phyloP scores from a whole-genome alignment of 768 basidiomycete species.

The Myochromella boudieri region DNA sequence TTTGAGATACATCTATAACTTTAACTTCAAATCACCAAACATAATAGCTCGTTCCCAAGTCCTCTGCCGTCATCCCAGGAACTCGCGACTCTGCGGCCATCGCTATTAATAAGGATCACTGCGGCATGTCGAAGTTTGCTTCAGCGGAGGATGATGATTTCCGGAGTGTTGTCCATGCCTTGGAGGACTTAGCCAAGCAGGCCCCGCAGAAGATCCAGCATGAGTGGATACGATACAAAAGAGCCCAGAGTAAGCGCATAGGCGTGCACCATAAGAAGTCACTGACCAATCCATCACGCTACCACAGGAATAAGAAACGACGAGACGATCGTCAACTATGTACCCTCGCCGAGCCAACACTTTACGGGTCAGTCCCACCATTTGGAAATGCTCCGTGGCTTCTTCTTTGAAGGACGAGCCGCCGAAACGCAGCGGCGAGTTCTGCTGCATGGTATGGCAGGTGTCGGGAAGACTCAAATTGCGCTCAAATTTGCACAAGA shows the following conservation, averaged over 20 bases:
- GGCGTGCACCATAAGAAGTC: not conserved
- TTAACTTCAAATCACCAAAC: too few species aligned
- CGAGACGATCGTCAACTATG: not conserved
- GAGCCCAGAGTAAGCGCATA: not conserved
- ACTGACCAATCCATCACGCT: not conserved
- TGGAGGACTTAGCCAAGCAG: not conserved
- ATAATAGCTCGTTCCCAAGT: not conserved
- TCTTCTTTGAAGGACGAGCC: not conserved
- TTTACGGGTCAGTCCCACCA: not conserved
- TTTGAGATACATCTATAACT: too few species aligned
- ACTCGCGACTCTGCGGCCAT: not conserved
- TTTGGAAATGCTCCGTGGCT: not conserved
- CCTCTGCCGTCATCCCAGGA: not conserved
- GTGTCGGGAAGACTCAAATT: not conserved
- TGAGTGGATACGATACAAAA: not conserved
- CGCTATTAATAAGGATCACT: not conserved
- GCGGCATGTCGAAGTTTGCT: not conserved
- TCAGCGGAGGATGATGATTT: not conserved
- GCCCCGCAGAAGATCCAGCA: not conserved
- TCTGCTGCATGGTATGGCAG: not conserved
- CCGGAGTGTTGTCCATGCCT: not conserved
- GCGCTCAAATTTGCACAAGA: not conserved
- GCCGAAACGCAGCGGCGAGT: not conserved
- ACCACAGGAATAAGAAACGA: not conserved
- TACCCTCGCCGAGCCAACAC: not conserved